A percentile compares a stretch with the other conserved stretches of the same genome.
Evolutionary conservation across 2,329 filamentous ascomycete genomes (phyloP).

Genomic region (Fusarium phyllophilum): DNA sequence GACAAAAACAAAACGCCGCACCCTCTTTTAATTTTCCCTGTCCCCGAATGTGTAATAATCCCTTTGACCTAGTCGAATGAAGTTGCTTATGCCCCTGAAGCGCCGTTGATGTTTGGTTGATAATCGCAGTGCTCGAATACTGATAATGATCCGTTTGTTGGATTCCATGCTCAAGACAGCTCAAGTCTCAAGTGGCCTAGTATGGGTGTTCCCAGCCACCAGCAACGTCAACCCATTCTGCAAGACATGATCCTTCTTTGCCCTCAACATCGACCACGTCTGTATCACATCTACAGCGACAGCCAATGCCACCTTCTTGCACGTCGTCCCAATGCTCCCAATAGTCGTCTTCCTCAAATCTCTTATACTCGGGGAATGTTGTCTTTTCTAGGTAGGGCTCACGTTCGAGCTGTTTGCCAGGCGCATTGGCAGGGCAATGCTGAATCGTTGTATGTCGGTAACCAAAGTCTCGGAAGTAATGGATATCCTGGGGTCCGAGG

Average conservation of each 20-base stretch:
- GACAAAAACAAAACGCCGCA: conserved; percentile 44
- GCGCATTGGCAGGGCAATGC: conserved; percentile 96
- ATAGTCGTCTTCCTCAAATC: conserved; percentile 93
- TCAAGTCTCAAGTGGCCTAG: conserved; percentile 24
- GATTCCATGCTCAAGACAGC: not conserved
- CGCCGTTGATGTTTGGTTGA: conserved; percentile 9
- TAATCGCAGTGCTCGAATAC: conserved; percentile 14
- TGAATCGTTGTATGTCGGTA: conserved; percentile 99
- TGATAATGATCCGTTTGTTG: not conserved
- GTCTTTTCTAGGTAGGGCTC: conserved; percentile 85
- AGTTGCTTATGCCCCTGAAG: conserved; percentile 34
- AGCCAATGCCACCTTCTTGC: conserved; percentile 96
- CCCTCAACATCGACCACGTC: conserved; percentile 98
- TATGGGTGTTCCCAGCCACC: conserved; percentile 82
- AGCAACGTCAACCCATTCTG: conserved; percentile 97
- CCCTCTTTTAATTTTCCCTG: conserved; percentile 32
- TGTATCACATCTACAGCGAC: conserved; percentile 94
- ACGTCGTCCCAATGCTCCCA: conserved; percentile 89
- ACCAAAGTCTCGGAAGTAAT: conserved; percentile 99
- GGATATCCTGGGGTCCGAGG: conserved; percentile 82
- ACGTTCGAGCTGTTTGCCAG: conserved; percentile 83
- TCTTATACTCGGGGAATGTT: conserved; percentile 82
- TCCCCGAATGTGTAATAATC: conserved; percentile 23
- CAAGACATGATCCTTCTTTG: conserved; percentile 93
- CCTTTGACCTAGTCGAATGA: conserved; percentile 28